Evolutionary conservation across 352 stramenopile genomes (phyloP).

Genomic region (Phytophthora boehmeriae): DNA sequence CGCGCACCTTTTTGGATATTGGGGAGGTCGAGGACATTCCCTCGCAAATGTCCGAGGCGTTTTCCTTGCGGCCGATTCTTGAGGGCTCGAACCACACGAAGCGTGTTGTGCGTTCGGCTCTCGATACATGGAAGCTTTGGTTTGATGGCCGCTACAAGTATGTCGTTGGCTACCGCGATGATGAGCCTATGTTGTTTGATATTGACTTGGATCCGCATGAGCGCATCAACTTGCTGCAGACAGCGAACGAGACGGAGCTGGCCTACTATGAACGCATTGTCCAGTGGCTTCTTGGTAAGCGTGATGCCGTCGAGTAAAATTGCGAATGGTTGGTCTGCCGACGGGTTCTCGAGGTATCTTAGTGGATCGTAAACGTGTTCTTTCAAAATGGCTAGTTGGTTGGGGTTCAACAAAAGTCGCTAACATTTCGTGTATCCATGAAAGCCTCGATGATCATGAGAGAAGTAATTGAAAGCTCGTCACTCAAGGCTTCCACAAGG

Average conservation of each 20-base stretch:
- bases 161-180: conserved; percentile 37
- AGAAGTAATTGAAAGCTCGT: too few species aligned
- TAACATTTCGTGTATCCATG: too few species aligned
- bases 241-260: conserved; percentile 24
- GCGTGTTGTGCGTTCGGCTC: conserved; percentile 32
- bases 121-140: conserved; percentile 37
- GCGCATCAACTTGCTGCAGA: conserved; percentile 29
- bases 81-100: conserved; percentile 18
- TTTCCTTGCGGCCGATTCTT: conserved; percentile 32
- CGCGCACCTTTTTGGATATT: conserved; percentile 36
- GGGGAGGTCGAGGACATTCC: conserved; percentile 34
- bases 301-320: conserved; percentile 24
- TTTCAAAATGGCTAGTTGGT: too few species aligned
- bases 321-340: too few species aligned
- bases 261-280: conserved; percentile 27
- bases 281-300: conserved; percentile 38
- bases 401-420: too few species aligned
- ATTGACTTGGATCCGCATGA: conserved; percentile 37
- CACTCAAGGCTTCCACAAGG: too few species aligned
- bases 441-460: too few species aligned
- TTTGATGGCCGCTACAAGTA: conserved; percentile 44
- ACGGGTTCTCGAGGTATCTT: too few species aligned
- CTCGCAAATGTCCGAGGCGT: conserved; percentile 34
- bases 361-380: too few species aligned
- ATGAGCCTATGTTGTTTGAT: conserved; percentile 36